These are phyloP conservation scores for Ophiostoma sp. DNA, from an alignment of 2,329 filamentous ascomycete species.

Conservation along the genomic window DNA sequence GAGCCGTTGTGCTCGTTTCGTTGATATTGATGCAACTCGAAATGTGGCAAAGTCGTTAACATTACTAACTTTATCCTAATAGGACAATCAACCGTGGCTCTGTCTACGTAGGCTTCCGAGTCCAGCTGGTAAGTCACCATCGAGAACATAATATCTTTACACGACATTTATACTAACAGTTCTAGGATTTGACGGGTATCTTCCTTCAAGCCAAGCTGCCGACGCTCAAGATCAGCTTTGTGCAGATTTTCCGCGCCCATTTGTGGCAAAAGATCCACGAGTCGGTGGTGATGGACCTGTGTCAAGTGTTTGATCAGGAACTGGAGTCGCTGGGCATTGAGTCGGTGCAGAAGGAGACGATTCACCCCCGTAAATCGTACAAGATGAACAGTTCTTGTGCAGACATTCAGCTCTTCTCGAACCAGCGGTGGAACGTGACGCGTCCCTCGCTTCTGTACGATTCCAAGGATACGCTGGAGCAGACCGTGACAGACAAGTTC, in stretches of 20 bases:
- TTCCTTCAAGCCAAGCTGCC: conserved; percentile 99
- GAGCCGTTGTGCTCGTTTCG: neutral
- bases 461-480: conserved; percentile 90
- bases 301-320: conserved; percentile 97
- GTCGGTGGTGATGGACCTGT: conserved; percentile 97
- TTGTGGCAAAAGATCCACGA: conserved; percentile 99
- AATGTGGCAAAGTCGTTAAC: neutral
- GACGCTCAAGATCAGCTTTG: conserved; percentile 93
- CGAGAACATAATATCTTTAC: neutral
- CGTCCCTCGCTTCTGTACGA: conserved; percentile 89
- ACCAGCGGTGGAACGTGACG: conserved; percentile 98
- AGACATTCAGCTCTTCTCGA: conserved; percentile 93
- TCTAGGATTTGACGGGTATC: conserved; percentile 80
- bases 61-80: neutral
- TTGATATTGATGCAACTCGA: neutral
- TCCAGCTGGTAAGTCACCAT: conserved; percentile 57
- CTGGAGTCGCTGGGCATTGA: conserved; percentile 93
- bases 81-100: conserved; percentile 86
- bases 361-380: conserved; percentile 98
- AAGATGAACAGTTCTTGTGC: conserved; percentile 99
- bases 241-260: conserved; percentile 98
- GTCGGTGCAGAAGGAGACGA: conserved; percentile 97
- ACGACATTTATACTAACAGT: neutral
- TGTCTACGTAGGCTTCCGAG: conserved; percentile 98
- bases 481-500: conserved; percentile 97